Evolutionary conservation across 2,329 filamentous ascomycete species (phyloP).

Genomic region (Orbilia brochopaga): DNA sequence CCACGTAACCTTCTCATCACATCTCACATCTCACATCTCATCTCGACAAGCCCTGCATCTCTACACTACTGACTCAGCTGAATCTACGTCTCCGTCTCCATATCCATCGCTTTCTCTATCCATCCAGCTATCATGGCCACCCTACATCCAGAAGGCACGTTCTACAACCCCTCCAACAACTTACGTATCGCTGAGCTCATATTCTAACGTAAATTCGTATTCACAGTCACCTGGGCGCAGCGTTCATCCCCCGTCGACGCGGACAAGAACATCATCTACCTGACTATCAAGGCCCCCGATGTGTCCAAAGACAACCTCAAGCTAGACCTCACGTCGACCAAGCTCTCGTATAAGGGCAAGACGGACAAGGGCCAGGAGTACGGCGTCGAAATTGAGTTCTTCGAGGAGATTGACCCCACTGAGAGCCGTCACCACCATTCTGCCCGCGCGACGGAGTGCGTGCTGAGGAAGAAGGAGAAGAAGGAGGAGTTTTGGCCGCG

Average conservation of each 20-base stretch:
- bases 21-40: slow-evolving; percentile 19
- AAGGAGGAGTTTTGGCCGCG: slow-evolving; percentile 95
- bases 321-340: slow-evolving; percentile 79
- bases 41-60: slow-evolving; percentile 17
- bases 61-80: no score
- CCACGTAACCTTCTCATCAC: slow-evolving; percentile 5
- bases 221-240: slow-evolving; percentile 92
- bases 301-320: slow-evolving; percentile 76
- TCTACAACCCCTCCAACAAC: not conserved
- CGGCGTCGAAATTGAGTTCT: slow-evolving; percentile 85
- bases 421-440: slow-evolving; percentile 89
- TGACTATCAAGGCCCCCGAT: slow-evolving; percentile 88
- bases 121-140: no score
- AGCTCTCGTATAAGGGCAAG: slow-evolving; percentile 80
- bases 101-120: no score
- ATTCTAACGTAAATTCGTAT: slow-evolving; percentile 15
- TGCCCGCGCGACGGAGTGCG: slow-evolving; percentile 82
- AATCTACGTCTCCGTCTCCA: no score
- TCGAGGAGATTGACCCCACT: slow-evolving; percentile 82
- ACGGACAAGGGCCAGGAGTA: slow-evolving; percentile 82
- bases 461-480: slow-evolving; percentile 95
- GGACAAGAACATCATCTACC: slow-evolving; percentile 91
- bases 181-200: slow-evolving; percentile 2
- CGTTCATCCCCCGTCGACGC: slow-evolving; percentile 81
- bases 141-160: not conserved